A percentile compares a stretch with the other conserved stretches of the same genome.
These are phyloP conservation scores for Penicillium sp. DNA, from an alignment of 2,329 filamentous ascomycete genomes.

Conservation along the genomic window DNA sequence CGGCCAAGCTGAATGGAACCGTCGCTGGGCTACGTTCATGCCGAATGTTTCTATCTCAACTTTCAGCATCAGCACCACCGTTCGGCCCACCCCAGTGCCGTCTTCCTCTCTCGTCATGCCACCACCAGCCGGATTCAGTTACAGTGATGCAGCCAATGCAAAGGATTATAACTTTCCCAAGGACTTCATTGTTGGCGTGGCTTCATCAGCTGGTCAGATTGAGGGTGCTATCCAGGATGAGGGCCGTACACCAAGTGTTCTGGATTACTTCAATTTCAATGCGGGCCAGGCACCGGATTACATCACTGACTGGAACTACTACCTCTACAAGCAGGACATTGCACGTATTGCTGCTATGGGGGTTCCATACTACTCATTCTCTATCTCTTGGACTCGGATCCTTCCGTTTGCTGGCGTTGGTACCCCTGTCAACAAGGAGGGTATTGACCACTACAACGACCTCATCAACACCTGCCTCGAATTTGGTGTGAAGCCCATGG, in stretches of 20 bases:
- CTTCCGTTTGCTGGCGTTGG: slow-evolving; percentile 8
- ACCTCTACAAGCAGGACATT: slow-evolving; percentile 11
- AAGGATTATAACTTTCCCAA: not conserved
- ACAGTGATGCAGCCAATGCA: not conserved
- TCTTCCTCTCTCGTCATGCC: slow-evolving; percentile 5
- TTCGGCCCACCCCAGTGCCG: not conserved
- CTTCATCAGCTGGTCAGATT: not conserved
- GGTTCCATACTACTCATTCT: slow-evolving; percentile 1
- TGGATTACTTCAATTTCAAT: slow-evolving; percentile 5
- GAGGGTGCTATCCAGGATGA: slow-evolving; percentile 5
- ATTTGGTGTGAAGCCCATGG: slow-evolving; percentile 7
- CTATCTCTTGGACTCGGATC: slow-evolving; percentile 11
- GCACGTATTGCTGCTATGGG: slow-evolving; percentile 1
- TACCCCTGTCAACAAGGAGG: slow-evolving; percentile 10
- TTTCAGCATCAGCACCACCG: not conserved
- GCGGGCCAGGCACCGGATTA: slow-evolving; percentile 6
- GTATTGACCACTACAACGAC: slow-evolving; percentile 12
- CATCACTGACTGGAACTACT: slow-evolving; percentile 11
- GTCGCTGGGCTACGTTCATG: slow-evolving; percentile 11
- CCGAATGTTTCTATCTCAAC: slow-evolving; percentile 10
- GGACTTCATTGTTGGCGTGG: slow-evolving; percentile 1
- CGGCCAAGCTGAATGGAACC: slow-evolving; percentile 11
- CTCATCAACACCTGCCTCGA: slow-evolving; percentile 10
- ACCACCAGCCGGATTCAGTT: slow-evolving; percentile 1
- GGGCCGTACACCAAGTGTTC: slow-evolving; percentile 1